A percentile compares a stretch with the other conserved stretches of the same genome.
phyloP scores from a whole-genome alignment of 805 yeast genomes.

The Zygosaccharomyces bisporus region DNA sequence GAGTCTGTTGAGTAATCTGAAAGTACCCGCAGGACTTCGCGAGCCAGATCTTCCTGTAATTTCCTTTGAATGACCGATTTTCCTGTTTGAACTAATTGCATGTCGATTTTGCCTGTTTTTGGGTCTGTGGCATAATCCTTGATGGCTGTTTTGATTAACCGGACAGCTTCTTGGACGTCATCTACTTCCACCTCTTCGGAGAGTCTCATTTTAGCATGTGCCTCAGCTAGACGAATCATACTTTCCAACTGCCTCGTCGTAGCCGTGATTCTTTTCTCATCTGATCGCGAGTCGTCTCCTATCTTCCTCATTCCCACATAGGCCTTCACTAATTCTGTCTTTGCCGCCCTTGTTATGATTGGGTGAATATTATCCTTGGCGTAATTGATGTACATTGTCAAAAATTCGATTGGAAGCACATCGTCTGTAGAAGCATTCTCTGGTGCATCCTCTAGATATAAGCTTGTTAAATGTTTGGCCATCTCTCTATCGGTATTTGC shows the following conservation, averaged over 20 bases:
- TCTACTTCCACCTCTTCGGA: slow-evolving; percentile 62
- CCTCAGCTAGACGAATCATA: slow-evolving; percentile 91
- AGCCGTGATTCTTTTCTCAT: slow-evolving; percentile 92
- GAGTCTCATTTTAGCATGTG: slow-evolving; percentile 95
- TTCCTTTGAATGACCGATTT: slow-evolving; percentile 83
- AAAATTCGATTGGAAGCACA: slow-evolving; percentile 78
- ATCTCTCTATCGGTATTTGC: slow-evolving; percentile 77
- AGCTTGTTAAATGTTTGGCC: slow-evolving; percentile 84
- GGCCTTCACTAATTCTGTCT: slow-evolving; percentile 75
- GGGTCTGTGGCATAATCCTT: slow-evolving; percentile 99
- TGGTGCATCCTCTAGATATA: slow-evolving; percentile 87
- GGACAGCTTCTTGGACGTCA: slow-evolving; percentile 91
- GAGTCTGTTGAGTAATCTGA: slow-evolving; percentile 47
- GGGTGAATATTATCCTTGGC: slow-evolving; percentile 87
- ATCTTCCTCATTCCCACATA: slow-evolving; percentile 92
- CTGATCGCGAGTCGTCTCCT: slow-evolving; percentile 84
- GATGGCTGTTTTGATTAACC: slow-evolving; percentile 88
- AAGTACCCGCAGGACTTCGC: slow-evolving; percentile 54
- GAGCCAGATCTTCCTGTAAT: slow-evolving; percentile 65
- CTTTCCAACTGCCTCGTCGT: slow-evolving; percentile 96
- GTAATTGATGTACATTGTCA: slow-evolving; percentile 86
- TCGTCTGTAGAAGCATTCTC: slow-evolving; percentile 64
- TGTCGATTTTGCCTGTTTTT: slow-evolving; percentile 90
- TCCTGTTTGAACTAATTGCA: slow-evolving; percentile 96
- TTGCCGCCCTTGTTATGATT: slow-evolving; percentile 73